Base-by-base conservation (phyloP, 305 asterid species). In the Fraxinus baroniana region DNA sequence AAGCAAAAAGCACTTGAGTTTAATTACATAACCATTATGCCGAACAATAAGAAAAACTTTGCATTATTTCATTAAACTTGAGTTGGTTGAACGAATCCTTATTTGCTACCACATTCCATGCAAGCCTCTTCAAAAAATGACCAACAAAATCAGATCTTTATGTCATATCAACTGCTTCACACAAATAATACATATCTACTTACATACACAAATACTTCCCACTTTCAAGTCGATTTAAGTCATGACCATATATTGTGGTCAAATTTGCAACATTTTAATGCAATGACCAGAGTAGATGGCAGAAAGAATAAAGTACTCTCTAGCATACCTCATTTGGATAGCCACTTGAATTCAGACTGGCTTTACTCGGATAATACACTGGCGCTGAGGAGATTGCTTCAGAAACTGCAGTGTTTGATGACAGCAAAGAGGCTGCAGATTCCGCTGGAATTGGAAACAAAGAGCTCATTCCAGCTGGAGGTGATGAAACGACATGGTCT, bases 271-370 rank as follows among this genome's bases (percentile, higher is more conserved):
- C 72, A 49, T 6, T 73, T 26, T 10, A 81, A 35, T 41, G 28
- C 87, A 83, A 77, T 35, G 79, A 80, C 72, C 41, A 4, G 79
- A 81, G 39, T n/a, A 55, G 73, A 39, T 68, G 4, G 74, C 71
- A 36, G 55, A 55, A 62, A 80, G 72, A 4, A 17, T 30, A 62
- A 76, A 74, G 36, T 24, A 28, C 41, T 10, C 74, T 77, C 20
- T 66, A 75, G 74, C 84, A 52, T 85, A 93, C 97, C 97, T 91
- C 89, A 46, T 80, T 76, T 60, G 85, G 80, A 88, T 76, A 82
- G 70, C 90, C 86, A 77, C 86, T 84, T 17, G 94, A 85, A 80
- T 82, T 85, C 39, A 86, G 81, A 82, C 87, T 82, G 22, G 74
- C 84, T 81, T 78, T 91, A 79, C 80, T 83, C 17, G 86, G 84